Evolutionary conservation across 2,329 filamentous ascomycete species (phyloP), one percentile per base, ranked within the genome.

Genomic region (Cercospora brassicicola): DNA sequence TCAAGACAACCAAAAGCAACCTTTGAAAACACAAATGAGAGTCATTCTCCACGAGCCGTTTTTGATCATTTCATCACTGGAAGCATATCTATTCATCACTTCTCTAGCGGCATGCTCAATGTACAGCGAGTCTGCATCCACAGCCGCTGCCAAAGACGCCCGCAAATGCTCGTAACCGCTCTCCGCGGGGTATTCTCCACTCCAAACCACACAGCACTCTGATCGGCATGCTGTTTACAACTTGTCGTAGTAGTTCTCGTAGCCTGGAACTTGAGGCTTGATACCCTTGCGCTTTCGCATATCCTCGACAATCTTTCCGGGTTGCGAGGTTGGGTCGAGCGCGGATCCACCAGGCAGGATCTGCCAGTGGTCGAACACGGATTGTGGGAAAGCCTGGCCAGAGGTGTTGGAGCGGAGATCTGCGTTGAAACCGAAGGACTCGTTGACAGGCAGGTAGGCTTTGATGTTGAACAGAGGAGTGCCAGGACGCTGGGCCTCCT

Each of bases 201-300:
- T 31, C 62, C 68, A 57, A 56, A 59, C 48, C 66, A 53, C 55
- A 62, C 68, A 69, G 64, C 69, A 67, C 31, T 69, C 68, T 18
- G 36, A 68, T 30, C 36, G 64, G 56, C 65, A 48, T 67, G 67
- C 63, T 66, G 71, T 67, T 73, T 78, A 78, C 70, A 78, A 73
- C 74, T 78, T 78, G 76, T 78, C 76, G 75, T 78, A 78, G 75
- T 78, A 78, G 89, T 97, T 96, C 82, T 93, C 92, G 86, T 93
- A 90, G 82, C 91, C 92, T 78, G 95, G 94, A 82, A 97, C 91
- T 79, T 93, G 89, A 80, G 91, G 85, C 93, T 99, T 99, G 88
- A 99, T 87, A 93, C 94, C 95, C 93, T 99, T 99, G 86, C 94
- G 92, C 90, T 97, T 97, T 82, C 95, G 93, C 91, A 96, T 96